Base-by-base conservation (phyloP, 2,329 filamentous ascomycete species). In the Fusarium musae region DNA sequence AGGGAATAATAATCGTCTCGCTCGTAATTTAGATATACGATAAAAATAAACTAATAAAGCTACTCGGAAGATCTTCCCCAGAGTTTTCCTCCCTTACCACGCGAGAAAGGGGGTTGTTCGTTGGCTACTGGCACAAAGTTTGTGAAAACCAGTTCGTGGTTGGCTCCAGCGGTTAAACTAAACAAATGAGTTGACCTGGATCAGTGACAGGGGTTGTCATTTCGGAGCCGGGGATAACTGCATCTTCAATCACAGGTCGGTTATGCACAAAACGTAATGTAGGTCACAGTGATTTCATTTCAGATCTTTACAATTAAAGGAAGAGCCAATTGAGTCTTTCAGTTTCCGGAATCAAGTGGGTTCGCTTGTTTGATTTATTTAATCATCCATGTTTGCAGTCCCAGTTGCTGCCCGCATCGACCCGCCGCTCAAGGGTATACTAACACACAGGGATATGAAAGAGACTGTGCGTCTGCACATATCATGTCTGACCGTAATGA, bases 61-160 rank as follows among this genome's bases (percentile, higher is more conserved):
- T 62, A n/a, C 39, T 23, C 16, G 36, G 62, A 61, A 56, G 60
- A 71, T 63, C 68, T 71, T 71, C 68, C 63, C 69, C 69, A 34
- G 68, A 64, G 39, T 72, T 59, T 56, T 16, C 39, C 17, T n/a
- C 39, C 56, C 46, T 44, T 70, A 32, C 61, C 32, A 36, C 36
- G 21, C 34, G 44, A 52, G 42, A 65, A 72, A 64, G 64, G 63
- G 63, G 64, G 63, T 44, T 40, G 40, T 59, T 30, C 16, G 37
- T 40, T 59, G 36, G 53, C 63, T 58, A 57, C 57, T 50, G n/a
- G 59, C 34, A 60, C 26, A 19, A 59, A 47, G 28, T 36, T 46
- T 59, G 67, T 42, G 23, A 64, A 52, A 26, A 39, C 32, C 39
- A 67, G 36, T n/a, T 32, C 44, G 19, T 58, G 68, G 68, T 68